Evolutionary conservation across 495 filamentous ascomycete genomes (phyloP).

Genomic region (Xeromyces bisporus): DNA sequence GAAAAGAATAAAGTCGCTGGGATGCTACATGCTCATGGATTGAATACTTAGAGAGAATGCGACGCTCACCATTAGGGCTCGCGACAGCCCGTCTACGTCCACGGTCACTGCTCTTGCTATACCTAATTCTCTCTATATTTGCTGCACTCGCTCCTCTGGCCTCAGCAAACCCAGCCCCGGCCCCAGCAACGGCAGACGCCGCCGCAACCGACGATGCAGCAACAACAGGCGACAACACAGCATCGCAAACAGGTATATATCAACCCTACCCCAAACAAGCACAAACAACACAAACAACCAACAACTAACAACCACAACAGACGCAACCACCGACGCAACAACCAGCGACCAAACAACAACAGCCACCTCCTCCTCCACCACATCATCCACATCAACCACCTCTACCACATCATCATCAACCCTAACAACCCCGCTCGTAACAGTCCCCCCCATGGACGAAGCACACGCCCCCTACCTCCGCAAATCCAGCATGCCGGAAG

Average conservation of each 20-base stretch:
- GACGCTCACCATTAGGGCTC: conserved; percentile 10
- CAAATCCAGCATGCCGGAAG: conserved; percentile 75
- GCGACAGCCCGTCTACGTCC: conserved; percentile 9
- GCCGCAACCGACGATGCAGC: conserved; percentile 9
- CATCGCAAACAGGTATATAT: no score
- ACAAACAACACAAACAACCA: conserved; percentile 1
- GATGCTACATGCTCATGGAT: conserved; percentile 9
- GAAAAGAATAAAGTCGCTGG: no score
- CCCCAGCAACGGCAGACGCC: conserved; percentile 9
- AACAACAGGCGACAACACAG: no score
- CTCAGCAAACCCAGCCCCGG: conserved; percentile 13
- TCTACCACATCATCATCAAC: conserved; percentile 10
- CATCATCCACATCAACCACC: conserved; percentile 11
- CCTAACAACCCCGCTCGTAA: conserved; percentile 25
- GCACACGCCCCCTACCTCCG: conserved; percentile 98
- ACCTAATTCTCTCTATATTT: conserved; percentile 10
- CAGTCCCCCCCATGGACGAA: conserved; percentile 62
- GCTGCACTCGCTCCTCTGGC: no score
- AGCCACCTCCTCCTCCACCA: no score
- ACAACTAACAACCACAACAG: conserved; percentile 1
- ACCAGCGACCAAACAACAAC: no score
- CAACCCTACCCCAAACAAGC: no score
- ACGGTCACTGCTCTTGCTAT: conserved; percentile 10
- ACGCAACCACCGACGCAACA: conserved; percentile 5
- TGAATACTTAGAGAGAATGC: conserved; percentile 9